phyloP scores from a whole-genome alignment of 768 basidiomycete species.

The Boletus reticulatus region DNA sequence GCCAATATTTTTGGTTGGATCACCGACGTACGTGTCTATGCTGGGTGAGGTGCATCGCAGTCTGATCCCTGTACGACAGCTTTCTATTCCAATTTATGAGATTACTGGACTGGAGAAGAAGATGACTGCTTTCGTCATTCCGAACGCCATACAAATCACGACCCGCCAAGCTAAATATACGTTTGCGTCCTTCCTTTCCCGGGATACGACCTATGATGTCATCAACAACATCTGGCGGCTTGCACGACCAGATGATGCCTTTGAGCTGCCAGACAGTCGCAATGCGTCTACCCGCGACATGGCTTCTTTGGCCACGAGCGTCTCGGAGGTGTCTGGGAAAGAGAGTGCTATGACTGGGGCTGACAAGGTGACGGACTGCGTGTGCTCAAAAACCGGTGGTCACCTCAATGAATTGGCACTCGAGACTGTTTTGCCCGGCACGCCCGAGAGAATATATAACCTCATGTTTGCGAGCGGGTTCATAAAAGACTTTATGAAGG shows the following conservation, averaged over 20 bases:
- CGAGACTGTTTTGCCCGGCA: conserved; percentile 79
- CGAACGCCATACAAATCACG: conserved; percentile 90
- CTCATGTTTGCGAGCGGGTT: conserved; percentile 96
- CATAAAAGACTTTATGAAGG: conserved; percentile 88
- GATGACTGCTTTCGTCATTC: conserved; percentile 97
- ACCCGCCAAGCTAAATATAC: conserved; percentile 84
- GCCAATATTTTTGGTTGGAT: conserved; percentile 99
- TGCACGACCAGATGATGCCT: conserved; percentile 63
- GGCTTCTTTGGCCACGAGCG: conserved; percentile 13
- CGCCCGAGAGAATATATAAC: conserved; percentile 94
- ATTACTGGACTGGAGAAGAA: conserved; percentile 88
- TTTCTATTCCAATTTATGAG: conserved; percentile 86
- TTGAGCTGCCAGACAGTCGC: conserved; percentile 25
- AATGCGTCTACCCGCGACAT: conserved; percentile 18
- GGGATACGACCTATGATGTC: conserved; percentile 95
- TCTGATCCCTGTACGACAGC: conserved; percentile 40
- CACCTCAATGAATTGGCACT: conserved; percentile 76
- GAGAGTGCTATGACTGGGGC: conserved; percentile 7
- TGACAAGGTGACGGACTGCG: conserved; percentile 67
- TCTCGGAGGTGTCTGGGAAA: conserved; percentile 15
- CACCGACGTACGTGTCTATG: conserved; percentile 70
- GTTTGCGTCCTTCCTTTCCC: conserved; percentile 94
- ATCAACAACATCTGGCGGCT: conserved; percentile 95
- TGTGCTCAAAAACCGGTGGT: conserved; percentile 64
- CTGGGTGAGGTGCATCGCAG: background rate